Base-by-base conservation (phyloP, 2,329 filamentous ascomycete genomes). In the Exophiala sp. region DNA sequence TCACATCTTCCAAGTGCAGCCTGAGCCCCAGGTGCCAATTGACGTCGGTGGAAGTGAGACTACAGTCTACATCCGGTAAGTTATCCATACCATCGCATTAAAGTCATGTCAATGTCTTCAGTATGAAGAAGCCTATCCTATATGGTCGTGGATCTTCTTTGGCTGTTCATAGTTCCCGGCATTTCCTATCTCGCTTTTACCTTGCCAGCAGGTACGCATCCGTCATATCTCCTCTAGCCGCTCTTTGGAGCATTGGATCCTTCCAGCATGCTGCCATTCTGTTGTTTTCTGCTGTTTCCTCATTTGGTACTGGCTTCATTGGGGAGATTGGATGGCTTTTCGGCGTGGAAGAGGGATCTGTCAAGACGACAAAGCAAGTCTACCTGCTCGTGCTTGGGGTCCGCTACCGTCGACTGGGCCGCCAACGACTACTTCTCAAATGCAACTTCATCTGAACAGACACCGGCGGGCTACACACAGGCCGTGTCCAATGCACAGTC, bases 261-360 rank as follows among this genome's bases (percentile, higher is more conserved):
- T 27, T 48, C 46, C 55, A 58, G 56, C 41, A 58, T 58, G 55
- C 55, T 53, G 55, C 47, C 55, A 52, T 45, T 58, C 55, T 19
- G 56, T 58, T 49, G 43, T 45, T 41, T 58, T 24, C 35, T 58
- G 37, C 41, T 52, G 16, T 50, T 55, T 22, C 47, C 49, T 53
- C 44, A 52, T 58, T 40, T 52, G 16, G 50, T 43, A 9, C 48
- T 49, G 22, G 53, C 49, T 42, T 47, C 52, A 22, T 48, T 50
- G 27, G 52, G 43, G 23, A 22, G 38, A 43, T 44, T 45, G 34
- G 42, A 46, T 13, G 42, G 41, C 14, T 46, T 39, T 39, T 10
- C 43, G 38, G 43, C 46, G 11, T 38, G 29, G 42, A 52, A 44
- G 37, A 48, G 29, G 19, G 48, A 49, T 37, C 24, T 58, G 18